Conservation (phyloP, 495 filamentous ascomycete species). For the Halenospora varia region DNA sequence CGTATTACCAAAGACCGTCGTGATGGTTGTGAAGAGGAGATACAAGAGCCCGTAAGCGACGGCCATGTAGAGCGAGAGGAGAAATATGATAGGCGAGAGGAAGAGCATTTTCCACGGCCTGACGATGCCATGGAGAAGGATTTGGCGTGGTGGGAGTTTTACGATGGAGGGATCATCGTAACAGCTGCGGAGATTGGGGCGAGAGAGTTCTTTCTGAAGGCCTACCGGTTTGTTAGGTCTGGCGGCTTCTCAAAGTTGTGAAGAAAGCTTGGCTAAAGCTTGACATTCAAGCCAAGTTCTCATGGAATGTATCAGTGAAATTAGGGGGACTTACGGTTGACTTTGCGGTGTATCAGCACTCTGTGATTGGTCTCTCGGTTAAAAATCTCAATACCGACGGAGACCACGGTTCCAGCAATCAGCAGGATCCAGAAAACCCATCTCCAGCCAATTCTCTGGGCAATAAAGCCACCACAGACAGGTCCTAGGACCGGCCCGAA, state of each 20-base stretch:
- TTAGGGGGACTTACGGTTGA: slow-evolving; percentile 27
- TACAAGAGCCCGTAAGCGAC: slow-evolving; percentile 76
- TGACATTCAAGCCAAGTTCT: no score
- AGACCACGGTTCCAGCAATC: slow-evolving; percentile 38
- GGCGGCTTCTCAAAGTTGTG: no score
- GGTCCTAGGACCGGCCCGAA: slow-evolving; percentile 49
- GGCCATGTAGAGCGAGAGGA: slow-evolving; percentile 69
- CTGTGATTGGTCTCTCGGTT: slow-evolving; percentile 51
- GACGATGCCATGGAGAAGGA: slow-evolving; percentile 37
- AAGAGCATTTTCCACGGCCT: slow-evolving; percentile 49
- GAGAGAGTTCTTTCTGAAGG: slow-evolving; percentile 32
- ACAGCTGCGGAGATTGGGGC: slow-evolving; percentile 32
- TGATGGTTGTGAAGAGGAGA: slow-evolving; percentile 72
- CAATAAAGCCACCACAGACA: slow-evolving; percentile 51
- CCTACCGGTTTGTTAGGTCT: no score
- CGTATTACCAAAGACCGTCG: slow-evolving; percentile 49
- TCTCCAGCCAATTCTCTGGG: slow-evolving; percentile 50
- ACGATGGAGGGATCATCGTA: slow-evolving; percentile 25
- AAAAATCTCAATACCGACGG: slow-evolving; percentile 40
- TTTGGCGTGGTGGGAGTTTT: slow-evolving; percentile 14
- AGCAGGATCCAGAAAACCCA: slow-evolving; percentile 61
- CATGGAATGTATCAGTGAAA: no score
- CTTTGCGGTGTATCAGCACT: slow-evolving; percentile 50
- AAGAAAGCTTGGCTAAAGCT: no score
- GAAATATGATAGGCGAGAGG: slow-evolving; percentile 56